Base-by-base conservation (phyloP, 2,329 filamentous ascomycete genomes). In the Aspergillus fructus region DNA sequence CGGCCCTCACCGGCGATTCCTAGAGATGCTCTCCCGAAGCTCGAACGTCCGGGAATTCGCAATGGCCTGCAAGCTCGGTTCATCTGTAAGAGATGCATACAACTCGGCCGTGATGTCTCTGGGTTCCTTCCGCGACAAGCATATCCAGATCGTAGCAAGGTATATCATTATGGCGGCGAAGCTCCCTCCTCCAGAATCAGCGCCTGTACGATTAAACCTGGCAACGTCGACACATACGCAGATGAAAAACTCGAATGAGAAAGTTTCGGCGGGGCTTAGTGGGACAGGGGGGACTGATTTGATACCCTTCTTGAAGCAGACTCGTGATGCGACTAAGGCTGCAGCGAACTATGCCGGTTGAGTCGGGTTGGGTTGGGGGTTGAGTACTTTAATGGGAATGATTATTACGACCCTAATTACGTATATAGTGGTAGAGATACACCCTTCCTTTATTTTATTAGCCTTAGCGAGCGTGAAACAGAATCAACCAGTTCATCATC, bases 251-350 rank as follows among this genome's bases (percentile, higher is more conserved):
- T 64, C 68, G 23, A 60, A 62, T 19, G 63, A 68, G 11, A 66
- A 66, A 23, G 72, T 68, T 45, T 48, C 71, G 2, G 70, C 72
- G 46, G 75, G 77, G 11, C 63, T 82, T 41, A 70, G 74, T 46
- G 81, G 81, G 0, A 83, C 80, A 0, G 81, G 80, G n/a, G 81
- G 80, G 0, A 83, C 81, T 0, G 78, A 75, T 57, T 64, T 83
- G 58, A 81, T 83, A 53, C 79, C 81, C 0, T 84, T 84, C 59
- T 62, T 84, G 56, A 79, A 79, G 59, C 76, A 79, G 49, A 81
- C 80, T 5, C 72, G 81, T 55, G 79, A 83, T 60, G 78, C 81
- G 59, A 83, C 81, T 3, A 76, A 72, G 49, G 73, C 74, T 57
- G 70, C 78, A 8, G 72, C 71, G 24, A 67, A 65, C 41, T 74